Evolutionary conservation across 805 yeast genomes (phyloP), one percentile per base, ranked within the genome.

Genomic region (Teunomyces stri): DNA sequence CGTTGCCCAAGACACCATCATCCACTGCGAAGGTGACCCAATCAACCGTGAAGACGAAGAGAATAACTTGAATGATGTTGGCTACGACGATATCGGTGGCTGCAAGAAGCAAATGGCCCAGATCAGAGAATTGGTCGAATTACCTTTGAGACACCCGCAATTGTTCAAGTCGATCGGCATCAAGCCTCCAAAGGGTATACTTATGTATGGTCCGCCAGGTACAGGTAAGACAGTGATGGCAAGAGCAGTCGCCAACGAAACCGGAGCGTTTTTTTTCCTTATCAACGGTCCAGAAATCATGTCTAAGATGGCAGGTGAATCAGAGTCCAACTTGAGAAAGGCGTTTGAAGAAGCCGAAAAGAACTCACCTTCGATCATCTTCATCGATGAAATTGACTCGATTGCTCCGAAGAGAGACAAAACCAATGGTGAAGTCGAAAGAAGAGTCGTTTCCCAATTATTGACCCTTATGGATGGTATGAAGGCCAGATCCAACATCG

Each of bases 301-400:
- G 99, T 91, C 98, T 47, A 94, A 94, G 75, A 94, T 94, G 99
- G 99, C 99, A 44, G 99, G 99, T 77, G 99, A 94, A 74, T 88
- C 96, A 13, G 99, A 94, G 75, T 87, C 96, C 30, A 94, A 94
- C 64, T 78, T 94, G 69, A 84, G 99, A 77, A 91, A 91, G 73
- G 99, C 99, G 2, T 94, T 94, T 61, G 99, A 94, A 74, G 99
- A 94, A 74, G 99, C 99, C 47, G 99, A 94, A 74, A 94, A 94
- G 75, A 92, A 94, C 69, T 94, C 98, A 12, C 99, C 99, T 13
- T 82, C 99, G 11, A 94, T 94, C 62, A 94, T 94, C 55, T 94
- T 94, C 76, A 94, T 94, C 64, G 99, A 94, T 74, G 99, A 94
- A 74, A 94, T 94, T 55, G 99, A 94, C 69, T 92, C 98, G 12